These are phyloP conservation scores for Lactifluus volemus DNA, from an alignment of 768 basidiomycete genomes.

Conservation along the genomic window DNA sequence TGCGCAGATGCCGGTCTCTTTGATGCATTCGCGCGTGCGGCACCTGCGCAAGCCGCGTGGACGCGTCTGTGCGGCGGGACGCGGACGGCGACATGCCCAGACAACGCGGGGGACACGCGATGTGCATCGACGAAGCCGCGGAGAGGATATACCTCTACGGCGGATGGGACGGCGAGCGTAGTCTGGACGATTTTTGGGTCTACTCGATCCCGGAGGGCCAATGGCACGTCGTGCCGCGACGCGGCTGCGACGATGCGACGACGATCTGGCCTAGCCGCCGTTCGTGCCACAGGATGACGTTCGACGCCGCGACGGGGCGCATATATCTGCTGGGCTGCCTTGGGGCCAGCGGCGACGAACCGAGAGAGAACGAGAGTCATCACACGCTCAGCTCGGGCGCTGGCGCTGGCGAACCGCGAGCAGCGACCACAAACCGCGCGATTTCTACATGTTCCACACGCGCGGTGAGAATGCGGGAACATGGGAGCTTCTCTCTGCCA, in stretches of 20 bases:
- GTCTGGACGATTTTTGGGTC: slow-evolving; percentile 73
- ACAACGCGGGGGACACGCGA: slow-evolving; percentile 69
- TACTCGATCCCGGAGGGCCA: slow-evolving; percentile 50
- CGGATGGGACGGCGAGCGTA: slow-evolving; percentile 67
- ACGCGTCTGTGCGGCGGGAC: slow-evolving; percentile 49
- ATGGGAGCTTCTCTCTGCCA: slow-evolving; percentile 63
- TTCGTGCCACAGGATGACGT: slow-evolving; percentile 78
- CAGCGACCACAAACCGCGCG: slow-evolving; percentile 37
- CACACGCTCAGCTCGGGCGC: background rate
- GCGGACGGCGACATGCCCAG: slow-evolving; percentile 58
- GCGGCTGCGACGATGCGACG: slow-evolving; percentile 35
- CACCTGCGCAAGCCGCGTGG: slow-evolving; percentile 57
- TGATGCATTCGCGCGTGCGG: slow-evolving; percentile 45
- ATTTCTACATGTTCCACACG: slow-evolving; percentile 73
- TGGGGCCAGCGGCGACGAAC: slow-evolving; percentile 39
- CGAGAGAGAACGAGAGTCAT: slow-evolving; percentile 5
- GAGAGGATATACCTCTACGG: slow-evolving; percentile 68
- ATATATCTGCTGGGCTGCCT: slow-evolving; percentile 70
- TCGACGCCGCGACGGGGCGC: slow-evolving; percentile 57
- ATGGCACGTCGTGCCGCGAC: slow-evolving; percentile 54
- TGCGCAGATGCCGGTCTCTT: slow-evolving; percentile 54
- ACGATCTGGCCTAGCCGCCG: slow-evolving; percentile 58
- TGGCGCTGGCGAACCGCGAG: background rate
- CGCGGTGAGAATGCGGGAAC: slow-evolving; percentile 50
- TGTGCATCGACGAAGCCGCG: slow-evolving; percentile 63